Base-by-base conservation (phyloP, 2,329 filamentous ascomycete species). In the Macrophomina tecta region DNA sequence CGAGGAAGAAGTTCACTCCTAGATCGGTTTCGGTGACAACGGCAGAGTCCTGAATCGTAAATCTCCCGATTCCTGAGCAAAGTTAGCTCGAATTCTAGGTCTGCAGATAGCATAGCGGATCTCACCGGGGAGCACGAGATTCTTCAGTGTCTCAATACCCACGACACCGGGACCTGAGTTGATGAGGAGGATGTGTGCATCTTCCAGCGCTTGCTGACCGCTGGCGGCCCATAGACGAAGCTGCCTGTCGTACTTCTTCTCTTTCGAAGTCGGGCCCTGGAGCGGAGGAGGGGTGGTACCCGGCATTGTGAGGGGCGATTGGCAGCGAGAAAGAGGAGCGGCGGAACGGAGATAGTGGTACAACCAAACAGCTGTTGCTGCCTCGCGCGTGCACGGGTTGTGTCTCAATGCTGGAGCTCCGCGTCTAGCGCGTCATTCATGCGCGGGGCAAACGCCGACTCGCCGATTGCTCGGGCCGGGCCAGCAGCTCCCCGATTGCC, bases 1-100 rank as follows among this genome's bases (percentile, higher is more conserved):
- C 92, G 0, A 99, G 84, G 74, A 99, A 99, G 84, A 99, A 99
- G 80, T 99, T 99, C 69, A 97, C 90, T 4, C 96, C 95, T 48
- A 99, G 83, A 74, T 99, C 95, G 49, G 89, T 84, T 71, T 97
- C 90, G 1, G 83, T 84, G n/a, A 99, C 94, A 2, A 85, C 78
- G 1, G 89, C 87, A 6, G 91, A 89, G 74, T 99, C 95, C 63
- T 91, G 90, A 69, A 99, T 97, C 0, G 92, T 96, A 77, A 97
- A 99, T 32, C 89, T 87, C 8, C 95, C 96, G 73, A 98, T 91
- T 3, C 94, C 90, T 90, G 65, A 28, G 11, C 51, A 18, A 9
- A 4, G 40, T 70, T 23, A 69, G 67, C 45, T 40, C 12, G 0
- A 23, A n/a, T 36, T 18, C 5, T 12, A 5, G 6, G 18, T 36